Conservation (phyloP, 148 eudicot genomes). For the Rhododendron henanense region DNA sequence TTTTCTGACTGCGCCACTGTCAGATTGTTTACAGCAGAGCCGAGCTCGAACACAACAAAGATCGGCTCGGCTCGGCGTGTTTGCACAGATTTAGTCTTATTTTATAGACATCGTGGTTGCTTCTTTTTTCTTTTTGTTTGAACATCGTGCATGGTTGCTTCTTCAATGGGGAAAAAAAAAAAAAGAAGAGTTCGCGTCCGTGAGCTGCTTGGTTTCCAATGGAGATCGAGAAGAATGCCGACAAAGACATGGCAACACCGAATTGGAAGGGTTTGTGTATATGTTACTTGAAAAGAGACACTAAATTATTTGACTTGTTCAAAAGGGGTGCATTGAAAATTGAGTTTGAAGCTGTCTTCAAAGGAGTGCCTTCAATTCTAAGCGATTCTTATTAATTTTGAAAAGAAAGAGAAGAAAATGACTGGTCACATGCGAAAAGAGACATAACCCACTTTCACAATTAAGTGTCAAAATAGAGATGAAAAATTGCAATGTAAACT, state of each 20-base stretch:
- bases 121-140: no score
- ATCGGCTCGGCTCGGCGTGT: no score
- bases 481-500: no score
- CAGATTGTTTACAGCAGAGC: no score
- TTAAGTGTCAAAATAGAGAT: no score
- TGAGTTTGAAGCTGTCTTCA: not conserved
- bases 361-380: not conserved
- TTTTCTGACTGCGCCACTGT: no score
- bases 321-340: not conserved
- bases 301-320: not conserved
- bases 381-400: not conserved
- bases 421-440: not conserved
- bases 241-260: not conserved
- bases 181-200: not conserved
- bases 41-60: no score
- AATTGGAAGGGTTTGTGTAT: not conserved
- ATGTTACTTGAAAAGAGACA: not conserved
- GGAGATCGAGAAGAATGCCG: not conserved
- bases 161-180: not conserved
- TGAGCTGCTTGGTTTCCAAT: not conserved
- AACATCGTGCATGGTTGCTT: no score
- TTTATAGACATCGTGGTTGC: not conserved
- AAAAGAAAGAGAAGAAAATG: not conserved
- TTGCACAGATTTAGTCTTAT: no score
- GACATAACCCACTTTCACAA: not conserved